A percentile compares a stretch with the other conserved stretches of the same genome.
Evolutionary conservation across 2,329 filamentous ascomycete species (phyloP).

Genomic region (Thielaviopsis euricoi): DNA sequence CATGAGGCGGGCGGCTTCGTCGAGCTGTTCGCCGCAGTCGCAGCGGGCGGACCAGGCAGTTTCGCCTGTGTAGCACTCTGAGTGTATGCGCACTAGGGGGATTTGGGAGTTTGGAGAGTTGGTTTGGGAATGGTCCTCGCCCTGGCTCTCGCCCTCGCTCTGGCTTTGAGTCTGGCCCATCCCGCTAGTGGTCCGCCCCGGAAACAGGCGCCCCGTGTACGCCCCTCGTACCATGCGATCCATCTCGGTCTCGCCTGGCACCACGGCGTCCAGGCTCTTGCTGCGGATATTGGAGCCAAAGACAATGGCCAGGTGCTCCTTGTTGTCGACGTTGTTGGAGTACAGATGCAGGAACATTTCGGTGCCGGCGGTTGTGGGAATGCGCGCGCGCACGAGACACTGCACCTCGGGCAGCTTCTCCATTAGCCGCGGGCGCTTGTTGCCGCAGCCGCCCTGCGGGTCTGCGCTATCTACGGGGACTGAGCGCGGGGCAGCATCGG

Average conservation of each 20-base stretch:
- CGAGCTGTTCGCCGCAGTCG: constrained; percentile 93
- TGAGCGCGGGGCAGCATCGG: constrained; percentile 27
- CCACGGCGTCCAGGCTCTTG: constrained; percentile 50
- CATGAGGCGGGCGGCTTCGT: constrained; percentile 92
- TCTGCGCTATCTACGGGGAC: constrained; percentile 44
- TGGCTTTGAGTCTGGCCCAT: constrained; percentile 21
- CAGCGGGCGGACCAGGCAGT: constrained; percentile 96
- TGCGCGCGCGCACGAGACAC: constrained; percentile 85
- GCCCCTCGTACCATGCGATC: constrained; percentile 89
- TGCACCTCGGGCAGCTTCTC: constrained; percentile 67
- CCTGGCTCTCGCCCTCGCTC: constrained; percentile 9
- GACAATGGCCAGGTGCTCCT: constrained; percentile 93
- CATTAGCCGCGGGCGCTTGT: constrained; percentile 55
- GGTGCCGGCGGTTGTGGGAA: constrained; percentile 77
- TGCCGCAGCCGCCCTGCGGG: constrained; percentile 41
- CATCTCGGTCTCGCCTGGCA: constrained; percentile 67
- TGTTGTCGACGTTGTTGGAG: constrained; percentile 79
- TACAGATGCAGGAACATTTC: constrained; percentile 98
- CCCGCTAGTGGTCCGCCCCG: constrained; percentile 64
- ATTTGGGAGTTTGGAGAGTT: background rate
- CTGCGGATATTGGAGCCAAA: constrained; percentile 77
- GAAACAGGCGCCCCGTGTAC: constrained; percentile 75
- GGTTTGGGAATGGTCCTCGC: no score
- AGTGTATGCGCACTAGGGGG: constrained; percentile 86
- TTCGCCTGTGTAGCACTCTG: constrained; percentile 96